phyloP scores from a whole-genome alignment of 176 grass and related monocot species.

The Aegilops tauschii region DNA sequence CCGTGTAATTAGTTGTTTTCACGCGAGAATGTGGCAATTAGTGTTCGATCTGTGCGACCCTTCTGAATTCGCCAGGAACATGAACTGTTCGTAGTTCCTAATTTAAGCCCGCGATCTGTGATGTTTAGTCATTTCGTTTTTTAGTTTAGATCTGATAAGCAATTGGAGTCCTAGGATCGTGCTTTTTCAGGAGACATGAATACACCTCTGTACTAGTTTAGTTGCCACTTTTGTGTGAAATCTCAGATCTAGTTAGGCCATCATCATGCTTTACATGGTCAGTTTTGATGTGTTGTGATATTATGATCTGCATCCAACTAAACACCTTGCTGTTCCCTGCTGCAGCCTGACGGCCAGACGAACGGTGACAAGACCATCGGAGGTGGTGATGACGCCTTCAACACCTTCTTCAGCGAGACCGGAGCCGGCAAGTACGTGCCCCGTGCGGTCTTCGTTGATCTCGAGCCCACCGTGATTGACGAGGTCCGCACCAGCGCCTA shows the following conservation, averaged over 20 bases:
- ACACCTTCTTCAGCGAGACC: slow-evolving; percentile 81
- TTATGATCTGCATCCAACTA: not conserved
- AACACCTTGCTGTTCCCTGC: not conserved
- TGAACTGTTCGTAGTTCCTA: not conserved
- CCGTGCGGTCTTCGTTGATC: slow-evolving; percentile 78
- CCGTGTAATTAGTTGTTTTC: not conserved
- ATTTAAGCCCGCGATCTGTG: not conserved
- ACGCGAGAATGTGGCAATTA: not conserved
- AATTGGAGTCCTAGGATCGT: not conserved
- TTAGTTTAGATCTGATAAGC: not conserved
- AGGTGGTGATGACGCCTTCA: slow-evolving; percentile 66
- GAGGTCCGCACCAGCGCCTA: slow-evolving; percentile 71
- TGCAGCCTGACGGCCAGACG: slow-evolving; percentile 86
- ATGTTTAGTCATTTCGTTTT: not conserved
- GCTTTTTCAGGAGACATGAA: not conserved
- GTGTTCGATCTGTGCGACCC: not conserved
- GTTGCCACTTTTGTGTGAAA: not conserved
- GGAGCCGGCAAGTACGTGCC: slow-evolving; percentile 76
- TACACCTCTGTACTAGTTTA: not conserved
- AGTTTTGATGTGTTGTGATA: not conserved
- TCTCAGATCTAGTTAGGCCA: not conserved
- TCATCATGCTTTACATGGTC: not conserved
- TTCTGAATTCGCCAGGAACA: not conserved
- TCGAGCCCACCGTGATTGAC: slow-evolving; percentile 83
- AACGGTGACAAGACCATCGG: slow-evolving; percentile 56